Evolutionary conservation across 345 rosid species (phyloP).

Genomic region (Corymbia maculata): DNA sequence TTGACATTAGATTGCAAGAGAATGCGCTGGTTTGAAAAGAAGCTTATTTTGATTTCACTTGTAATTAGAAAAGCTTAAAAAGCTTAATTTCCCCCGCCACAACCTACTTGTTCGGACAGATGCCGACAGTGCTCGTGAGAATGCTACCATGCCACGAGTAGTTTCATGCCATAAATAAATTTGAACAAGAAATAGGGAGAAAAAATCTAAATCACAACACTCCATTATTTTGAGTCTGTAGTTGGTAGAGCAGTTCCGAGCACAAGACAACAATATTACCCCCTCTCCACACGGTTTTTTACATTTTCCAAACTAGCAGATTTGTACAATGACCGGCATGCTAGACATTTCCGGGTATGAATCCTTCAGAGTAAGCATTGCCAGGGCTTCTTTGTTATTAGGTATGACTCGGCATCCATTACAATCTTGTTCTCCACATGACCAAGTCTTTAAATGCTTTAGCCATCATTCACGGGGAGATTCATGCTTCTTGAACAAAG

Average conservation of each 20-base stretch:
- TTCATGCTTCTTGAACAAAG: conserved; percentile 25
- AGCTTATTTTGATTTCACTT: background rate
- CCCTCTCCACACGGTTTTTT: background rate
- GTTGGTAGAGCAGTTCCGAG: background rate
- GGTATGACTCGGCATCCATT: background rate
- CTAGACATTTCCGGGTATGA: background rate
- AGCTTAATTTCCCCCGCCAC: background rate
- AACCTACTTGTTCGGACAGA: background rate
- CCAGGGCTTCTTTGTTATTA: background rate
- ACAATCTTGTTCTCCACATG: background rate
- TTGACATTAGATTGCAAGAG: background rate
- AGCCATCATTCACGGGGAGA: background rate
- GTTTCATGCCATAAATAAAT: background rate
- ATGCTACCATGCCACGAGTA: background rate
- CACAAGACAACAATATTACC: background rate
- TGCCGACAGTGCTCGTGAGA: background rate
- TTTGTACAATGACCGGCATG: background rate
- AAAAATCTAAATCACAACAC: background rate
- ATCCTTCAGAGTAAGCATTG: background rate
- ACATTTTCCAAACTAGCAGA: background rate
- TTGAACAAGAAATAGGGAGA: background rate
- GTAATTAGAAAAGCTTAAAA: background rate
- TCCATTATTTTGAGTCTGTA: background rate
- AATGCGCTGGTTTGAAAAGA: background rate
- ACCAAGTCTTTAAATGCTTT: background rate